phyloP scores from a whole-genome alignment of 2,329 filamentous ascomycete genomes.

The Ophiostoma montium region DNA sequence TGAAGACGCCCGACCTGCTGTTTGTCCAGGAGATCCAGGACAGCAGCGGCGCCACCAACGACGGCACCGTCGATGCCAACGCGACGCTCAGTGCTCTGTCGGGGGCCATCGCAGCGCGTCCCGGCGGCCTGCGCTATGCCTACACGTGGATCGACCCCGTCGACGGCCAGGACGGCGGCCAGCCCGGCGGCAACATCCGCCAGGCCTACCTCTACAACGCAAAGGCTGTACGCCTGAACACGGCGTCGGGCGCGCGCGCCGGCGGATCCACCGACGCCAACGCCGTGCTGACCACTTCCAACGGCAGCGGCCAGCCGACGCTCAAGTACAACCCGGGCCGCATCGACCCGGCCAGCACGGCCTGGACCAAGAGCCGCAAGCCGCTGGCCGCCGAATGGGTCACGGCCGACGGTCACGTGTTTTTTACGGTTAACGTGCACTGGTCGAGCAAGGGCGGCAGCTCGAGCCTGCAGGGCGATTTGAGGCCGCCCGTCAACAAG shows the following conservation, averaged over 20 bases:
- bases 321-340: slow-evolving; percentile 56
- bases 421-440: slow-evolving; percentile 63
- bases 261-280: slow-evolving; percentile 41
- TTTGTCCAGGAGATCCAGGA: slow-evolving; percentile 63
- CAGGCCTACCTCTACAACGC: slow-evolving; percentile 56
- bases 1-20: slow-evolving; percentile 49
- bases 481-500: slow-evolving; percentile 51
- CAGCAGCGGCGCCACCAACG: slow-evolving; percentile 44
- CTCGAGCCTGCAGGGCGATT: slow-evolving; percentile 49
- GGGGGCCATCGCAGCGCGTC: slow-evolving; percentile 33
- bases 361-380: slow-evolving; percentile 50
- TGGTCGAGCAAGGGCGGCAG: slow-evolving; percentile 53
- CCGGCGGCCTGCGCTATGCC: slow-evolving; percentile 39
- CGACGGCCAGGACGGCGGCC: slow-evolving; percentile 48
- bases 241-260: slow-evolving; percentile 37
- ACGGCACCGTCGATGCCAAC: slow-evolving; percentile 42
- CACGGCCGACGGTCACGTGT: slow-evolving; percentile 35
- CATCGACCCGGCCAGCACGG: slow-evolving; percentile 46
- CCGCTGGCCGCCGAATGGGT: slow-evolving; percentile 54
- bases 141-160: slow-evolving; percentile 46
- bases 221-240: slow-evolving; percentile 40
- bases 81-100: slow-evolving; percentile 43
- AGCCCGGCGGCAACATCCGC: slow-evolving; percentile 59
- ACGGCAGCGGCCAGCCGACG: slow-evolving; percentile 14
- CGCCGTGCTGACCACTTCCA: slow-evolving; percentile 40